These are phyloP conservation scores for Pelargonium myrrhifolium DNA, from an alignment of 441 rosid species.

Conservation along the genomic window DNA sequence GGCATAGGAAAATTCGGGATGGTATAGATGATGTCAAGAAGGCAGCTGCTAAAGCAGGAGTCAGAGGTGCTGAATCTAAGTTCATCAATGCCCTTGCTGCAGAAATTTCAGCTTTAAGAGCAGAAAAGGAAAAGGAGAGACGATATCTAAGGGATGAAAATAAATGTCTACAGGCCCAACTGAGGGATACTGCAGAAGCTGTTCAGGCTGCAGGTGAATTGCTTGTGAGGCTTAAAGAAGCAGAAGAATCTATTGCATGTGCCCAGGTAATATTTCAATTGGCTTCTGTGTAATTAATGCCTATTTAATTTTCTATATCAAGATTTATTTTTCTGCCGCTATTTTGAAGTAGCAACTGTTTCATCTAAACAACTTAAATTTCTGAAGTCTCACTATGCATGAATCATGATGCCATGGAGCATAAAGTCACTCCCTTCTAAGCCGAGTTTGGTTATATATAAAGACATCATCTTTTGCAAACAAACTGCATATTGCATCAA, in stretches of 20 bases:
- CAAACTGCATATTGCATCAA: background rate
- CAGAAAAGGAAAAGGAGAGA: constrained; percentile 77
- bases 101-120: constrained; percentile 79
- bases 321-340: no score
- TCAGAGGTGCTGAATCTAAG: constrained; percentile 78
- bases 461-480: background rate
- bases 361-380: no score
- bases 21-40: constrained; percentile 91
- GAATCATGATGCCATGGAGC: no score
- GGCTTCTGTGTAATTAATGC: no score
- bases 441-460: no score
- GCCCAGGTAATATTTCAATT: no score
- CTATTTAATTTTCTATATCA: no score
- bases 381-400: no score
- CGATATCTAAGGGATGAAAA: constrained; percentile 78
- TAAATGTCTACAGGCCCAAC: constrained; percentile 73
- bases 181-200: constrained; percentile 95
- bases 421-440: no score
- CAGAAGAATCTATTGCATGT: constrained; percentile 53
- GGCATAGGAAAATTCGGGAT: constrained; percentile 80
- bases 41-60: constrained; percentile 90
- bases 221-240: constrained; percentile 86
- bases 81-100: constrained; percentile 90
- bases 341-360: no score
- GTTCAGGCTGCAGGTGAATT: constrained; percentile 98